phyloP scores from a whole-genome alignment of 371 early-diverging fungal genomes.

The Entomophthora muscae region DNA sequence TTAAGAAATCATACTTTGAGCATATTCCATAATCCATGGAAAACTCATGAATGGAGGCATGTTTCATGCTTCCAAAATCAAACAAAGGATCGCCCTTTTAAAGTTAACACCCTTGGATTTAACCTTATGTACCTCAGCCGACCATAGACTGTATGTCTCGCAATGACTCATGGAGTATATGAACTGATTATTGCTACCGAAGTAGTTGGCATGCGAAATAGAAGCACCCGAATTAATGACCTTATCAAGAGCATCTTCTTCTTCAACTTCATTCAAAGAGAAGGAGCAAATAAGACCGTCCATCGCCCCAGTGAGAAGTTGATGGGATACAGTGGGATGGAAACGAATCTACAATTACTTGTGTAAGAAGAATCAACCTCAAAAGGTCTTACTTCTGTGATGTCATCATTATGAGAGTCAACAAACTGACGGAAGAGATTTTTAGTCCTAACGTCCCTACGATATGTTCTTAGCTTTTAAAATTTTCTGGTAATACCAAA shows the following conservation, averaged over 20 bases:
- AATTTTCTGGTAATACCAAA: slow-evolving; percentile 34
- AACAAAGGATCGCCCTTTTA: slow-evolving; percentile 33
- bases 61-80: slow-evolving; percentile 60
- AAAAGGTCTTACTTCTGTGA: slow-evolving; percentile 38
- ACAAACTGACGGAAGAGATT: slow-evolving; percentile 31
- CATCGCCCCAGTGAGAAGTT: slow-evolving; percentile 45
- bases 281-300: slow-evolving; percentile 64
- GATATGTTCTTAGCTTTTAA: too few relatives aligned
- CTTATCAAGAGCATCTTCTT: slow-evolving; percentile 70
- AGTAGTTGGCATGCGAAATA: slow-evolving; percentile 65
- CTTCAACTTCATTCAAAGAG: slow-evolving; percentile 48
- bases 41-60: slow-evolving; percentile 17
- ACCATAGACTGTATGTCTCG: slow-evolving; percentile 64
- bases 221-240: slow-evolving; percentile 69
- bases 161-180: slow-evolving; percentile 69
- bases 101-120: neutral
- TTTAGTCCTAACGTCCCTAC: slow-evolving; percentile 25
- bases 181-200: slow-evolving; percentile 74
- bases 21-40: slow-evolving; percentile 65
- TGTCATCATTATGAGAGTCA: slow-evolving; percentile 80
- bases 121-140: neutral
- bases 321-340: slow-evolving; percentile 40
- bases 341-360: slow-evolving; percentile 33
- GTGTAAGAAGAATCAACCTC: neutral
- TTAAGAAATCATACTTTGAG: slow-evolving; percentile 43